Conservation (phyloP, 495 filamentous ascomycete genomes). For the Achaetomiella virescens region DNA sequence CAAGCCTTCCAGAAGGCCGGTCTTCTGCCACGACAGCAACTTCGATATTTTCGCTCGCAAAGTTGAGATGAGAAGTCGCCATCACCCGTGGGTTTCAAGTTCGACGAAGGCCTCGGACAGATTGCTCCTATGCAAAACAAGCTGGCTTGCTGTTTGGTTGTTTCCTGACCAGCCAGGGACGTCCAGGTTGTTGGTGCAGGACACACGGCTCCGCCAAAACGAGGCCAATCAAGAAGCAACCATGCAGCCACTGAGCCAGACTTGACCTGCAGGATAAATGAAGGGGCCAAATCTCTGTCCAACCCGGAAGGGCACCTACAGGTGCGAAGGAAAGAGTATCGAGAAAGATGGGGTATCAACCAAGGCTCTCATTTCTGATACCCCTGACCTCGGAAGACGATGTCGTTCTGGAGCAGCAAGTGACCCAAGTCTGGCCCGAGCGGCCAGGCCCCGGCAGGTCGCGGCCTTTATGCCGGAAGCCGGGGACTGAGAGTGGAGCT, state of each 20-base stretch:
- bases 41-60: too few species aligned
- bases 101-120: too few species aligned
- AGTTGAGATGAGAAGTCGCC: too few species aligned
- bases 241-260: conserved; percentile 3
- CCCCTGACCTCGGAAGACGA: background rate
- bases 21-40: too few species aligned
- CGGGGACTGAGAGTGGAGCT: background rate
- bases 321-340: too few species aligned
- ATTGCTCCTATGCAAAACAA: too few species aligned
- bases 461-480: background rate
- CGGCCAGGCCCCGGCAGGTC: background rate
- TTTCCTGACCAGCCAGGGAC: background rate
- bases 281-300: background rate
- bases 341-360: too few species aligned
- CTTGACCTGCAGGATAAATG: background rate
- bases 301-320: too few species aligned
- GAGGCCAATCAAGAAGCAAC: conserved; percentile 2
- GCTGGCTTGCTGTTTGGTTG: background rate
- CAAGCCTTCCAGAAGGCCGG: too few species aligned
- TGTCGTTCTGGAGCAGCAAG: background rate
- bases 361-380: too few species aligned
- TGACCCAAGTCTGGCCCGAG: background rate
- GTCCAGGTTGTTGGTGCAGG: conserved; percentile 6
- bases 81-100: too few species aligned
- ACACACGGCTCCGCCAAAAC: background rate